phyloP scores from a whole-genome alignment of 805 yeast genomes.

The Kazachstania psychrophila region DNA sequence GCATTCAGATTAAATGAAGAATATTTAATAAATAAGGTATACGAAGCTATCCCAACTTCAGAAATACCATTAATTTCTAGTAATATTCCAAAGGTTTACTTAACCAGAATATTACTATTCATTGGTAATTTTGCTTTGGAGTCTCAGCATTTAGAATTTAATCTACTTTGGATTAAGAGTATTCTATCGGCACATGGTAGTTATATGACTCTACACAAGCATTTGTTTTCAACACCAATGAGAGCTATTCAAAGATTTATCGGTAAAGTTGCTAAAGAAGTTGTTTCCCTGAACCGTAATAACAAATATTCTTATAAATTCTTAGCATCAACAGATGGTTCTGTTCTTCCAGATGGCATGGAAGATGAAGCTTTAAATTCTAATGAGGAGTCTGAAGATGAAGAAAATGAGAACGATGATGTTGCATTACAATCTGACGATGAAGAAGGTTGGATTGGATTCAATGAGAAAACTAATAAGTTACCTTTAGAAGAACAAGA shows the following conservation, averaged over 20 bases:
- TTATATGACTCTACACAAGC: slow-evolving; percentile 54
- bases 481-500: slow-evolving; percentile 21
- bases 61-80: slow-evolving; percentile 60
- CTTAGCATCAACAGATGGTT: slow-evolving; percentile 32
- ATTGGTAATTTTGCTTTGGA: slow-evolving; percentile 59
- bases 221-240: slow-evolving; percentile 52
- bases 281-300: slow-evolving; percentile 44
- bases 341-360: slow-evolving; percentile 21
- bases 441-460: slow-evolving; percentile 32
- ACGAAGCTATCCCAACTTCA: slow-evolving; percentile 59
- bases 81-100: slow-evolving; percentile 71
- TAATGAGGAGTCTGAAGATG: slow-evolving; percentile 22
- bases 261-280: slow-evolving; percentile 63
- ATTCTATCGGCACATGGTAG: slow-evolving; percentile 68
- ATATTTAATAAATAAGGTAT: slow-evolving; percentile 60
- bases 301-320: slow-evolving; percentile 49
- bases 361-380: slow-evolving; percentile 27
- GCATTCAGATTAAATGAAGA: slow-evolving; percentile 84
- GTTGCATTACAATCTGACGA: slow-evolving; percentile 23
- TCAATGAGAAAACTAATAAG: slow-evolving; percentile 21
- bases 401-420: slow-evolving; percentile 25
- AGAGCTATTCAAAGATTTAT: slow-evolving; percentile 69
- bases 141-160: slow-evolving; percentile 77
- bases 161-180: slow-evolving; percentile 69
- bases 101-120: slow-evolving; percentile 55